Percentiles rank a stretch among this genome's conserved stretches.
These are phyloP conservation scores for Peronospora belbahrii DNA, from an alignment of 352 stramenopile species.

Conservation along the genomic window DNA sequence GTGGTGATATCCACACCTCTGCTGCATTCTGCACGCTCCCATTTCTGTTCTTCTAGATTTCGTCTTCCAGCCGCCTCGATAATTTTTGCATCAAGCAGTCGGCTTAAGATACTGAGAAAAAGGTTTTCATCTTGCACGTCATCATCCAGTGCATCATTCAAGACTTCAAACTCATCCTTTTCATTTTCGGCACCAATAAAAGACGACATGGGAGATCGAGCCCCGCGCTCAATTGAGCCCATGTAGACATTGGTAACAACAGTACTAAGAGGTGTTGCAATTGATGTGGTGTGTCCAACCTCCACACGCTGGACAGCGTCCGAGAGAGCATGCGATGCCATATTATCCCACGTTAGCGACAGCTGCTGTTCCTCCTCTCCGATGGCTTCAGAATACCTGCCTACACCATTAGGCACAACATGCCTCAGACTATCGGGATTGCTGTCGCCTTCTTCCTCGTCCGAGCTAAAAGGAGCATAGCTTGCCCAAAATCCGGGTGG, in stretches of 20 bases:
- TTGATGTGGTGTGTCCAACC: conserved; percentile 19
- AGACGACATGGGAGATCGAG: conserved; percentile 24
- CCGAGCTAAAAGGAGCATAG: conserved; percentile 56
- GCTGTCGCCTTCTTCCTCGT: conserved; percentile 49
- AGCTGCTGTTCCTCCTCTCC: conserved; percentile 4
- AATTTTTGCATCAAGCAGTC: conserved; percentile 63
- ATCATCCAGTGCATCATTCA: conserved; percentile 57
- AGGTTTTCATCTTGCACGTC: conserved; percentile 64
- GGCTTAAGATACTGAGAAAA: conserved; percentile 55
- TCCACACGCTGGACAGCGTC: conserved; percentile 31
- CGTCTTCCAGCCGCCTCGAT: conserved; percentile 20
- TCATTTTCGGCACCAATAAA: conserved; percentile 43
- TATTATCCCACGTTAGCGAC: conserved; percentile 47
- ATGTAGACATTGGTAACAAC: conserved; percentile 16
- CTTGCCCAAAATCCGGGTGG: conserved; percentile 75
- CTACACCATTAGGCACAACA: conserved; percentile 2
- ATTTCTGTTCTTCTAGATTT: conserved; percentile 20
- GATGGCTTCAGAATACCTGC: conserved; percentile 9
- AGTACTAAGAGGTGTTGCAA: conserved; percentile 8
- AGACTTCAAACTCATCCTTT: conserved; percentile 68
- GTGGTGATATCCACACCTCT: conserved; percentile 2
- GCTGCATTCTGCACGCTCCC: conserved; percentile 8
- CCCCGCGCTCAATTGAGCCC: conserved; percentile 6
- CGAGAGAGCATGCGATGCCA: conserved; percentile 46
- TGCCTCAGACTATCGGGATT: not conserved